Conservation (phyloP, 257 asterid genomes). For the Rubia yunnanensis region DNA sequence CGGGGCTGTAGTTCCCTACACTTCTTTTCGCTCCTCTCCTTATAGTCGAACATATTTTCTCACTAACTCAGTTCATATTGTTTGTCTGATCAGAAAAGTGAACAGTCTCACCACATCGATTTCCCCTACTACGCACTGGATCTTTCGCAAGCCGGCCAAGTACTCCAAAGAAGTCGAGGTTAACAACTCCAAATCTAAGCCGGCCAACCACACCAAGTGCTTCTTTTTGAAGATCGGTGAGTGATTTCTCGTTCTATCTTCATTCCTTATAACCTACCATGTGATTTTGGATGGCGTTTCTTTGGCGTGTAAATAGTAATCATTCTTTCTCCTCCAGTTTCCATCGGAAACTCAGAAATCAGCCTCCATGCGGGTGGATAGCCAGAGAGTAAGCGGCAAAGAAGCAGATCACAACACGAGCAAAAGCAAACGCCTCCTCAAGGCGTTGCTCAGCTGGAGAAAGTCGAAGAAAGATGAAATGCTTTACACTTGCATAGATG, state of each 20-base stretch:
- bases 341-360: conserved; percentile 69
- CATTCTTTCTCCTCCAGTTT: conserved; percentile 30
- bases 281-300: neutral
- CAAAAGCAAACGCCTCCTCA: conserved; percentile 86
- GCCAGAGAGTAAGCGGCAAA: conserved; percentile 47
- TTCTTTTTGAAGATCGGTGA: conserved; percentile 44
- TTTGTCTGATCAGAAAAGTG: conserved; percentile 48
- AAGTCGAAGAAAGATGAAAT: conserved; percentile 87
- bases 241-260: too few relatives aligned
- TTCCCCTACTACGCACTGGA: conserved; percentile 74
- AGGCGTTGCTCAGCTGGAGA: conserved; percentile 76
- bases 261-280: neutral
- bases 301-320: neutral
- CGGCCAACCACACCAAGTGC: conserved; percentile 73
- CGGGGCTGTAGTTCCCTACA: too few relatives aligned
- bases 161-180: conserved; percentile 59
- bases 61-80: neutral
- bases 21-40: too few relatives aligned
- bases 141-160: conserved; percentile 64
- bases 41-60: neutral
- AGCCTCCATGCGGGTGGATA: conserved; percentile 70
- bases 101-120: conserved; percentile 69
- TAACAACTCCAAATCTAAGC: conserved; percentile 60
- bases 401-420: conserved; percentile 50
- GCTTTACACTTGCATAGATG: conserved; percentile 79